These are phyloP conservation scores for Capronia americana DNA, from an alignment of 2,329 filamentous ascomycete species.

Conservation along the genomic window DNA sequence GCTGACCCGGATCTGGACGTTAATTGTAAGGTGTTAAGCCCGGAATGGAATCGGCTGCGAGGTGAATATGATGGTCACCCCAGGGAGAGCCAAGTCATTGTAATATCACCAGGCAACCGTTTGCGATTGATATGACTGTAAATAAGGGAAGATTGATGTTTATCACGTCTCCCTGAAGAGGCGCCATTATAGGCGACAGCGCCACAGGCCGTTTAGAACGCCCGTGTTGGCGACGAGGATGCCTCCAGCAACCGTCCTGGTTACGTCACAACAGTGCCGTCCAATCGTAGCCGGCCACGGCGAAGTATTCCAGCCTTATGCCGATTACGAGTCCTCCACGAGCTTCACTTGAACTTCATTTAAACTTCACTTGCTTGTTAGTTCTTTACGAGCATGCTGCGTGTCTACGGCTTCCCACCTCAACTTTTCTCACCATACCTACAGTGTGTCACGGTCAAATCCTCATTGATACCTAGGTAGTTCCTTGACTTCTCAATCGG, in stretches of 20 bases:
- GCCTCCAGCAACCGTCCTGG: background rate
- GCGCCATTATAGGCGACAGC: slow-evolving; percentile 1
- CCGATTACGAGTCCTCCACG: background rate
- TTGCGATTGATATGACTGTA: background rate
- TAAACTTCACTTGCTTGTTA: background rate
- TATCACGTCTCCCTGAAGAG: background rate
- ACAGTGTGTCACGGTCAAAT: background rate
- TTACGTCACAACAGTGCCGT: slow-evolving; percentile 2
- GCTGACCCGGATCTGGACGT: no score
- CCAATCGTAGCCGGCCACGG: background rate
- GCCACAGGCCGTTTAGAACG: background rate
- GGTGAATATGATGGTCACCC: background rate
- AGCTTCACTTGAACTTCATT: background rate
- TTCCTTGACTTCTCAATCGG: background rate
- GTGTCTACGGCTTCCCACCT: background rate
- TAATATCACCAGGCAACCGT: background rate
- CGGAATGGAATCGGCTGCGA: background rate
- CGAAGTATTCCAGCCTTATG: background rate
- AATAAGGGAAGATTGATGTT: background rate
- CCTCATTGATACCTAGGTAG: background rate
- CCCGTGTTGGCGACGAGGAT: background rate
- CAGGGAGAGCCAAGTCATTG: background rate
- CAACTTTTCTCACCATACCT: background rate
- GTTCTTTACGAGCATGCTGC: background rate
- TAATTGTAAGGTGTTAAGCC: background rate